Percentiles rank a stretch among this genome's conserved stretches.
Evolutionary conservation across 768 basidiomycete species (phyloP).

Genomic region (Clitopilus hobsonii): DNA sequence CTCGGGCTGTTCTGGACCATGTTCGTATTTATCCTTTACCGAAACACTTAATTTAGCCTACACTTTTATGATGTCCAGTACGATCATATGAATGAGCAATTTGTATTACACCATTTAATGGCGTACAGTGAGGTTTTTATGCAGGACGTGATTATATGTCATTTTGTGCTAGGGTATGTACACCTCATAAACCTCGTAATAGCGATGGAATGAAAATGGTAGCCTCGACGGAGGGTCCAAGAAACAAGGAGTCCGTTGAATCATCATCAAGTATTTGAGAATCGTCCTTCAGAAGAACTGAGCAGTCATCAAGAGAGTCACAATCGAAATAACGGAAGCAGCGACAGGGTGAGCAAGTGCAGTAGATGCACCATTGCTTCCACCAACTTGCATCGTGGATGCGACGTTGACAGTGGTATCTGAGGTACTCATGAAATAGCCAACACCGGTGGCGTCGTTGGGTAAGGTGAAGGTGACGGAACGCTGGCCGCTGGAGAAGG

Average conservation of each 20-base stretch:
- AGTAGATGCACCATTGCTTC: neutral
- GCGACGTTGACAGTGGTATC: slow-evolving; percentile 8
- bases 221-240: too few species aligned
- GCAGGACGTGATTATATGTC: neutral
- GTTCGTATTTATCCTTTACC: too few species aligned
- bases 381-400: slow-evolving; percentile 8
- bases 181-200: too few species aligned
- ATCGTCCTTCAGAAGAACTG: neutral
- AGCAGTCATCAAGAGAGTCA: neutral
- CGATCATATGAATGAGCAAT: too few species aligned
- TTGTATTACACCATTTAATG: too few species aligned
- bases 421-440: slow-evolving; percentile 11
- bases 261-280: neutral
- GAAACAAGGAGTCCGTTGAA: too few species aligned
- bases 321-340: neutral
- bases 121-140: too few species aligned
- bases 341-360: neutral
- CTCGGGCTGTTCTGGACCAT: too few species aligned
- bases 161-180: neutral
- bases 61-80: too few species aligned
- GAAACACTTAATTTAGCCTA: too few species aligned
- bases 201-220: too few species aligned
- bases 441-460: slow-evolving; percentile 4
- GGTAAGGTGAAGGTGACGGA: slow-evolving; percentile 8
- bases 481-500: slow-evolving; percentile 2